Conservation (phyloP, 176 grass and related monocot genomes). For the Oryza nivara region DNA sequence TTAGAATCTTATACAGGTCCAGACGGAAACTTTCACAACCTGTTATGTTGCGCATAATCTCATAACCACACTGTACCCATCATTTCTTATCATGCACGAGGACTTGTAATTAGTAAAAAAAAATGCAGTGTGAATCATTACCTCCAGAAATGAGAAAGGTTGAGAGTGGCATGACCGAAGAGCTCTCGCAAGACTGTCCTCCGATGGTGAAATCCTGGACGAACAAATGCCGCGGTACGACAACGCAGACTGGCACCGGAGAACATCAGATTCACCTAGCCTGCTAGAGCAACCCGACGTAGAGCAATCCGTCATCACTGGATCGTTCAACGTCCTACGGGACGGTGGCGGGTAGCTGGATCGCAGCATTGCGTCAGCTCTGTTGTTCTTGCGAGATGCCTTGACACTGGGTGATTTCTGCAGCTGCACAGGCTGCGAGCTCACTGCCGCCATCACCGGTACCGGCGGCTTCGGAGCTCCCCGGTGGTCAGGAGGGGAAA, state of each 20-base stretch:
- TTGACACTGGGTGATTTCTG: constrained; percentile 29
- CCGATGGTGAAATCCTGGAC: constrained; percentile 70
- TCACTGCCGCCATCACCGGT: background rate
- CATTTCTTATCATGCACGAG: constrained; percentile 1
- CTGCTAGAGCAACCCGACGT: constrained; percentile 41
- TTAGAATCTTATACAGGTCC: constrained; percentile 2
- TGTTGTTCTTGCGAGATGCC: constrained; percentile 32
- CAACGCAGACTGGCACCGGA: constrained; percentile 59
- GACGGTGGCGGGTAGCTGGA: constrained; percentile 36
- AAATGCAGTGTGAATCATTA: constrained; percentile 14
- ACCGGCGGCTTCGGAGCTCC: constrained; percentile 23
- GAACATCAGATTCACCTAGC: constrained; percentile 35
- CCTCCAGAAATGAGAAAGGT: constrained; percentile 86
- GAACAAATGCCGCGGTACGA: constrained; percentile 73
- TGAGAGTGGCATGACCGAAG: constrained; percentile 80
- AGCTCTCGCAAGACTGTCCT: constrained; percentile 84
- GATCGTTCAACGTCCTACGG: constrained; percentile 42
- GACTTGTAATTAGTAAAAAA: background rate
- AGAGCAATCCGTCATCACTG: constrained; percentile 44
- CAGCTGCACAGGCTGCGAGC: constrained; percentile 22
- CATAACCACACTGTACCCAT: background rate
- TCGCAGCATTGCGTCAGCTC: constrained; percentile 32
- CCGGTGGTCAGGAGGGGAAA: constrained; percentile 45
- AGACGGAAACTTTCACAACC: background rate
- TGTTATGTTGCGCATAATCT: no score